Base-by-base conservation (phyloP, 2,329 filamentous ascomycete genomes). In the Aspergillus hiratsukae region DNA sequence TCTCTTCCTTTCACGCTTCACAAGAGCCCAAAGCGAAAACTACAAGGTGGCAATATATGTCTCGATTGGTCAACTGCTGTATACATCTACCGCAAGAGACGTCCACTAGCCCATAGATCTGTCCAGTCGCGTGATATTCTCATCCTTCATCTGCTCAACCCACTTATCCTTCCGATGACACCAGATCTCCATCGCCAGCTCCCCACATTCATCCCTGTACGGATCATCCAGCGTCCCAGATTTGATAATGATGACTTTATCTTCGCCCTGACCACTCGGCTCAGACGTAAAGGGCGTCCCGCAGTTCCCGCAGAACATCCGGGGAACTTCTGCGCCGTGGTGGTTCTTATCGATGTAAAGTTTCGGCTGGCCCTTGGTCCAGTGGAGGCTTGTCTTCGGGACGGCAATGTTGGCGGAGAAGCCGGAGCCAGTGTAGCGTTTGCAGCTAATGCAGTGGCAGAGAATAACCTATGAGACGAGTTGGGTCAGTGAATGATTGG, bases 401-500 rank as follows among this genome's bases (percentile, higher is more conserved):
- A 67, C 45, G 48, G 64, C 51, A 28, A 67, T 55, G 54, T 66
- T 68, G 43, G 64, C 49, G 4, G 65, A 67, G 57, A 67, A 68
- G 43, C 54, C 54, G 14, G 60, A 58, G 53, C 65, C 64, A 2
- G 65, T 65, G 56, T 67, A 64, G 23, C 62, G 63, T 40, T 67
- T 67, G 59, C 65, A 67, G 54, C 46, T 61, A 43, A 40, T 60
- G 57, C 65, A 67, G 60, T 67, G 64, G 55, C 66, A 67, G 54
- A 63, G 49, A 37, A 60, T 48, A 19, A 66, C 19, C 63, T 66
- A 21, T 17, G 19, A 3, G 8, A 9, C 25, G 23, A 52, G n/a
- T 17, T 5, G 23, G 4, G 48, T 53, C 31, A 49, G 31, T 17
- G 19, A 25, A 23, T 23, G 21, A 9, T 41, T 27, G 19, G 48